phyloP scores from a whole-genome alignment of 306 rosid species.

The Cicer pinnatifidum region DNA sequence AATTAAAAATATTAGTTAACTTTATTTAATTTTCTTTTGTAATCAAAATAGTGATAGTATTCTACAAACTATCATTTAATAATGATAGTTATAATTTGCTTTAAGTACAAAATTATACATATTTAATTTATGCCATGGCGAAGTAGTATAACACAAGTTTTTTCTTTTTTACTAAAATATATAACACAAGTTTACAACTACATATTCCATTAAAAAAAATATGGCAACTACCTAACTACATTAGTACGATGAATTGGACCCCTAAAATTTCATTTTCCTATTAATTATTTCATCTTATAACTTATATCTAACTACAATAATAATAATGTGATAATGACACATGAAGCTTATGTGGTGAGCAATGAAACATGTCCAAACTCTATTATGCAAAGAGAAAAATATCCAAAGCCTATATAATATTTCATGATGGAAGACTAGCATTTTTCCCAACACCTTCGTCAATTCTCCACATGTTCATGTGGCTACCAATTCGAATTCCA shows the following conservation, averaged over 20 bases:
- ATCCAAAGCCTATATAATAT: conserved; percentile 70
- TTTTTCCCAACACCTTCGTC: conserved; percentile 78
- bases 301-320: not conserved
- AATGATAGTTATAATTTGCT: too few relatives aligned
- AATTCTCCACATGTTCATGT: conserved; percentile 69
- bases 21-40: too few relatives aligned
- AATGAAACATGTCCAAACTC: not conserved
- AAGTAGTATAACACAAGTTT: too few relatives aligned
- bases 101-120: too few relatives aligned
- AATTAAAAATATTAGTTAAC: too few relatives aligned
- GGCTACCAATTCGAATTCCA: conserved; percentile 50
- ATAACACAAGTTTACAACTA: too few relatives aligned
- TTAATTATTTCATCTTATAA: not conserved
- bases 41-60: too few relatives aligned
- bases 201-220: too few relatives aligned
- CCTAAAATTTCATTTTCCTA: not conserved
- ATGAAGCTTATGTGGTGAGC: conserved; percentile 41
- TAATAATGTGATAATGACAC: conserved; percentile 10
- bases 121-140: too few relatives aligned
- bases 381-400: conserved; percentile 55
- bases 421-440: conserved; percentile 84
- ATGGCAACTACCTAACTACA: not conserved
- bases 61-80: too few relatives aligned
- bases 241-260: not conserved
- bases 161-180: too few relatives aligned